A percentile compares a stretch with the other conserved stretches of the same genome.
phyloP scores from a whole-genome alignment of 2,329 filamentous ascomycete species.

The Aspergillus sp. region DNA sequence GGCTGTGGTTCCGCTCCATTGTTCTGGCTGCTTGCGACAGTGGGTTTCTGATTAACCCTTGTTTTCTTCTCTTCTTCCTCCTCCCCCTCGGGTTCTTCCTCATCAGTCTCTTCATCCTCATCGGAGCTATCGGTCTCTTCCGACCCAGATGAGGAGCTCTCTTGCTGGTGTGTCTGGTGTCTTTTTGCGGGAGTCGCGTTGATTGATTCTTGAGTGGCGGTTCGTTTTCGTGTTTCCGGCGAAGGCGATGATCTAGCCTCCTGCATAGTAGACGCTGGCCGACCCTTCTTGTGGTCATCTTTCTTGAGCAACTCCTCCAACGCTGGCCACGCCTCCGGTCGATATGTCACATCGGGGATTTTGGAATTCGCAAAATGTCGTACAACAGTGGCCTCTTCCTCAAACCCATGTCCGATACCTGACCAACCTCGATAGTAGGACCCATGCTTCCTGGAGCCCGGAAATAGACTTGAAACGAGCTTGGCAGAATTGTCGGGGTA shows the following conservation, averaged over 20 bases:
- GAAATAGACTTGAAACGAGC: conserved; percentile 1
- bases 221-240: neutral
- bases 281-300: neutral
- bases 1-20: neutral
- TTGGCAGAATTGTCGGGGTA: neutral
- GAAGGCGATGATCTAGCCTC: neutral
- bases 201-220: neutral
- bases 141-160: neutral
- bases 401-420: conserved; percentile 10
- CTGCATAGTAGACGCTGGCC: neutral
- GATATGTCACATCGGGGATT: conserved; percentile 3
- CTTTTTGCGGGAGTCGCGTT: neutral
- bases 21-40: neutral
- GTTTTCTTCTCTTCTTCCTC: neutral
- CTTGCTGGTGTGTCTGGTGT: neutral
- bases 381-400: conserved; percentile 15
- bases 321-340: conserved; percentile 6
- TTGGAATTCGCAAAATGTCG: conserved; percentile 3
- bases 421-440: conserved; percentile 21
- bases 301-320: neutral
- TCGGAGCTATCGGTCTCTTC: neutral
- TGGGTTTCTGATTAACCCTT: neutral
- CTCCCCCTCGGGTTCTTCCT: conserved; percentile 1
- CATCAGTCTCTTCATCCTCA: neutral
- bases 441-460: neutral